Base-by-base conservation (phyloP, 2,329 filamentous ascomycete species). In the Colletotrichum zoysiae region DNA sequence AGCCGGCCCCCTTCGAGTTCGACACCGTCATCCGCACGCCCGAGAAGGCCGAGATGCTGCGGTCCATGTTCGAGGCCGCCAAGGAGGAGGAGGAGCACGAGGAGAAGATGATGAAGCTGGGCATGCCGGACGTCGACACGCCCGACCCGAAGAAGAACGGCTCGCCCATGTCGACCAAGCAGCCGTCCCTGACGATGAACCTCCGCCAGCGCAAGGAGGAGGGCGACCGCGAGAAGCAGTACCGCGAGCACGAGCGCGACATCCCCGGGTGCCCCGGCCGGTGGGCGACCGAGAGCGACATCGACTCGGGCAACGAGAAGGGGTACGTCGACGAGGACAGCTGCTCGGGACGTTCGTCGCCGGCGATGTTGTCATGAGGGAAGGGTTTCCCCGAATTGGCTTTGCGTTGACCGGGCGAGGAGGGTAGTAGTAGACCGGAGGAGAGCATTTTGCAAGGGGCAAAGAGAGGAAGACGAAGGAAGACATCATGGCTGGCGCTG, bases 1-100 rank as follows among this genome's bases (percentile, higher is more conserved):
- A 85, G 77, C 83, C 83, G 0, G 70, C 70, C 9, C 74, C 73
- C 20, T 85, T 85, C 63, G 76, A 79, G 23, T 84, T 85, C 56
- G 81, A 84, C 20, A 78, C 78, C 3, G 12, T 75, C 1, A 76
- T 80, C 3, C 76, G 83, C 6, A 73, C 70, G 20, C 73, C 75
- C 16, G 73, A 74, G 65, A 80, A 77, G 69, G 64, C 70, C n/a
- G 64, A 18, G 1, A 11, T 67, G 14, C 73, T 84, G 56, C 60
- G 74, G 16, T 71, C 71, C 9, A 84, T 84, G 83, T 84, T 79
- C 77, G 78, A 81, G 35, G 75, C 60, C 1, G 79, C 77, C 4
- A 81, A 78, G 69, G 80, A 78, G 3, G 80, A 80, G 7, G 79
- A 72, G 20, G 59, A 70, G 55, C 40, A 81, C 7, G 79, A 80